Evolutionary conservation across 768 basidiomycete species (phyloP), one percentile per base, ranked within the genome.

Genomic region (Suillus lakei): DNA sequence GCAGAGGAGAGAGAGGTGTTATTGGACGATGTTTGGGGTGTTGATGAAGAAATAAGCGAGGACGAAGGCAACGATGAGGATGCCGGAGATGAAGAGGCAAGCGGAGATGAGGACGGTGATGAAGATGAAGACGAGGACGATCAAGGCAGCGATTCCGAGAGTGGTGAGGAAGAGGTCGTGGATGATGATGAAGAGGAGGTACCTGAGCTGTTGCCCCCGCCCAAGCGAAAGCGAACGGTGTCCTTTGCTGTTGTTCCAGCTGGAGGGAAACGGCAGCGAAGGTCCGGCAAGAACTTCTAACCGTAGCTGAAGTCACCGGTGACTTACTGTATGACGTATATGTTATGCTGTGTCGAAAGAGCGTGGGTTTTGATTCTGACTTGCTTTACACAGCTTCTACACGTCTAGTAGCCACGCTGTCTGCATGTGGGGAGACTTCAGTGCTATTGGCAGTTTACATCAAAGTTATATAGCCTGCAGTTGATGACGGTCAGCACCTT

Each of bases 221-320:
- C 83, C 1, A 73, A 74, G 59, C 88, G 86, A 74, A 88, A 85
- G 0, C 66, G 69, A 18, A 63, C 34, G 69, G 88, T 89, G 34
- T 79, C 85, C 2, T 88, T 89, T 69, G 80, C 79, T 39, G 65
- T 79, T 28, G 69, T 76, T 23, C 46, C 46, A 30, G 26, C 34
- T 32, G 28, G n/a, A 21, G 50, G 26, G 60, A 71, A 64, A 43
- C 68, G 68, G 36, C 64, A 66, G 21, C 63, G 68, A 43, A 44
- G 59, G 53, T 12, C 26, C 5, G 58, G 34, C n/a, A 34, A 50
- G 21, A 66, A 53, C 9, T n/a, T n/a, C n/a, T n/a, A 36, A 61
- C 21, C 43, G 43, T 65, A 65, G 53, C 26, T 62, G 38, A 51
- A 28, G 48, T 48, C 23, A 48, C 13, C 13, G 16, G 48, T 21